phyloP scores from a whole-genome alignment of 2,329 filamentous ascomycete genomes.

The Fusarium protoensiforme region DNA sequence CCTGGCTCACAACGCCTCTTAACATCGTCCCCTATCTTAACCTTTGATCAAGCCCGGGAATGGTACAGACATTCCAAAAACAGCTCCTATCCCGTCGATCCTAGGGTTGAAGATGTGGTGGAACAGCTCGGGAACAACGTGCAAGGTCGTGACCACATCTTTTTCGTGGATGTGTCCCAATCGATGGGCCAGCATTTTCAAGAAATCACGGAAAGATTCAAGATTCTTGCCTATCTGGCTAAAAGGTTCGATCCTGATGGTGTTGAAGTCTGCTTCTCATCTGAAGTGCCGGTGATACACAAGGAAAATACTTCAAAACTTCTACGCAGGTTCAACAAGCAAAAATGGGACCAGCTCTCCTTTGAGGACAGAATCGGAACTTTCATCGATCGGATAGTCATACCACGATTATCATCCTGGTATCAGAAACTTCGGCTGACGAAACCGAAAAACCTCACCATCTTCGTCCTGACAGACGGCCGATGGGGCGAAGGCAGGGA shows the following conservation, averaged over 20 bases:
- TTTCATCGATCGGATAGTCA: constrained; percentile 10
- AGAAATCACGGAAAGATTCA: background rate
- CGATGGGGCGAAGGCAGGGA: background rate
- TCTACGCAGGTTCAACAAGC: background rate
- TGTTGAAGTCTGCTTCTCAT: constrained; percentile 17
- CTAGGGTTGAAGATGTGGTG: background rate
- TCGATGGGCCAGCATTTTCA: background rate
- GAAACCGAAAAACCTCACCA: background rate
- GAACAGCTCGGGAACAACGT: background rate
- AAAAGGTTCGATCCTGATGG: constrained; percentile 16
- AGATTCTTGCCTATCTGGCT: constrained; percentile 6
- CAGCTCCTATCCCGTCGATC: background rate
- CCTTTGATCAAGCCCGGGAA: background rate
- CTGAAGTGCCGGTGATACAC: background rate
- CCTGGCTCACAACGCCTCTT: background rate
- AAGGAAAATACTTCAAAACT: background rate
- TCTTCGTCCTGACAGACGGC: constrained; percentile 24
- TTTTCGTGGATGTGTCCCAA: constrained; percentile 14
- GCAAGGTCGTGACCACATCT: constrained; percentile 4
- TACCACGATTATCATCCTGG: background rate
- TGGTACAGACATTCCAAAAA: background rate
- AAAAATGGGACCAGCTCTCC: constrained; percentile 4
- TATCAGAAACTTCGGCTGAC: background rate
- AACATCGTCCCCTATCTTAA: background rate
- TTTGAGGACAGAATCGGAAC: constrained; percentile 10